These are phyloP conservation scores for Zea luxurians DNA, from an alignment of 176 grass and related monocot genomes.

Conservation along the genomic window DNA sequence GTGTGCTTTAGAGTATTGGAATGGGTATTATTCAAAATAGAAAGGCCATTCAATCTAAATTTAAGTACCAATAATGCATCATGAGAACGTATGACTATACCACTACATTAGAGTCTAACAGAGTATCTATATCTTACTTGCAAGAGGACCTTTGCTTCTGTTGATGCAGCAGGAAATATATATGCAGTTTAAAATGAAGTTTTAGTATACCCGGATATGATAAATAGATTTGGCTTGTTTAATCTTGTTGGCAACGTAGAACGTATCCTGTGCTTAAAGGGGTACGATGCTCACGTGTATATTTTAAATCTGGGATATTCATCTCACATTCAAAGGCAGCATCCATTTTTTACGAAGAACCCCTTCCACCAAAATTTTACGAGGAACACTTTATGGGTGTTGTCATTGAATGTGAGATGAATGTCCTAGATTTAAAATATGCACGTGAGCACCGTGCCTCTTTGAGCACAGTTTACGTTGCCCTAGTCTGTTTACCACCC, in stretches of 20 bases:
- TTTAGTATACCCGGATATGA: background rate
- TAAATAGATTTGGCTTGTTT: background rate
- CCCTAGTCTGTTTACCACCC: background rate
- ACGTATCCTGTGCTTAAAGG: no score
- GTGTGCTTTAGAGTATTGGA: conserved; percentile 13
- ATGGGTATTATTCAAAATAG: conserved; percentile 6
- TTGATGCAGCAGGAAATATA: background rate
- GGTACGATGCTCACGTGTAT: no score
- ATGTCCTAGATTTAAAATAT: no score
- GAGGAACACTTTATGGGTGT: no score
- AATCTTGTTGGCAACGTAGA: no score
- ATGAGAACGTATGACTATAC: background rate
- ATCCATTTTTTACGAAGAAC: no score
- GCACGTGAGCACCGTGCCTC: no score
- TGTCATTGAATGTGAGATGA: no score
- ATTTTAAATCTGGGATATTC: no score
- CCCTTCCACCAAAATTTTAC: no score
- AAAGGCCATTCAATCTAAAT: background rate
- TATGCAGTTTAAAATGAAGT: background rate
- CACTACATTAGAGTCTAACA: background rate
- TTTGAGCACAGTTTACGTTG: no score
- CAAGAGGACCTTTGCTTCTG: background rate
- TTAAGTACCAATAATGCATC: conserved; percentile 7
- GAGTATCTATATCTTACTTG: background rate
- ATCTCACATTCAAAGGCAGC: no score